Percentiles rank a stretch among this genome's conserved stretches.
Conservation (phyloP, 345 rosid species). For the Acer negundo region DNA sequence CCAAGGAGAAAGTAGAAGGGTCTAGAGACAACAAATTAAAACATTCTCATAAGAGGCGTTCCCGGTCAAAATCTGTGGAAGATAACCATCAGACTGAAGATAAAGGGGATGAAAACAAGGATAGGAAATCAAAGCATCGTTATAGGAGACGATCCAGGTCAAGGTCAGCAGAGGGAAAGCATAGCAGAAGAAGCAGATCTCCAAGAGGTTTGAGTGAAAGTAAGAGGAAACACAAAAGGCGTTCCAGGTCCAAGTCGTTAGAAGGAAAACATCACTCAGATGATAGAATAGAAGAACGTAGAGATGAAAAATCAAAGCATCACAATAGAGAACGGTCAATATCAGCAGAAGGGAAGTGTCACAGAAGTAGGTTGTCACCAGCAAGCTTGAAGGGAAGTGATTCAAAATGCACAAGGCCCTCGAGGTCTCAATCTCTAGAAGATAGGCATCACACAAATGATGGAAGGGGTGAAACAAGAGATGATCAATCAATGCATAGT, state of each 20-base stretch:
- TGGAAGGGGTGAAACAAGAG: slow-evolving; percentile 26
- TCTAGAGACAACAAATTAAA: slow-evolving; percentile 41
- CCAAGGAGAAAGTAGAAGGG: slow-evolving; percentile 41
- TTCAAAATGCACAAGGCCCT: slow-evolving; percentile 40
- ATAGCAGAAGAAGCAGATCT: slow-evolving; percentile 48
- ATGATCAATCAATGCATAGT: slow-evolving; percentile 21
- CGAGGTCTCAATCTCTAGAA: slow-evolving; percentile 49
- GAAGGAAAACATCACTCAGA: slow-evolving; percentile 45
- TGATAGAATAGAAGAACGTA: slow-evolving; percentile 41
- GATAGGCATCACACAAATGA: slow-evolving; percentile 27
- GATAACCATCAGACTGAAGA: slow-evolving; percentile 41
- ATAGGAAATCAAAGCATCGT: slow-evolving; percentile 53
- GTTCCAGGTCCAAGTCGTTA: slow-evolving; percentile 56
- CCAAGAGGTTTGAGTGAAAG: slow-evolving; percentile 52
- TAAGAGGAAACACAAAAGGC: slow-evolving; percentile 49
- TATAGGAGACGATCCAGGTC: slow-evolving; percentile 70
- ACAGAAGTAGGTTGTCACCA: slow-evolving; percentile 43
- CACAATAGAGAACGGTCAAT: slow-evolving; percentile 43
- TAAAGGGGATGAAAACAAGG: slow-evolving; percentile 47
- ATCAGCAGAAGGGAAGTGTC: slow-evolving; percentile 47
- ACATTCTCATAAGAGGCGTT: slow-evolving; percentile 55
- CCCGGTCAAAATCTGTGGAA: slow-evolving; percentile 75
- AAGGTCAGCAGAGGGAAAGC: slow-evolving; percentile 55
- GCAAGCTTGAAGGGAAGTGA: slow-evolving; percentile 42
- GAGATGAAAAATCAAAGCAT: slow-evolving; percentile 48